A percentile compares a stretch with the other conserved stretches of the same genome.
Evolutionary conservation across 108 stramenopile genomes (phyloP).

Genomic region (Cyclostephanos tholiformis): DNA sequence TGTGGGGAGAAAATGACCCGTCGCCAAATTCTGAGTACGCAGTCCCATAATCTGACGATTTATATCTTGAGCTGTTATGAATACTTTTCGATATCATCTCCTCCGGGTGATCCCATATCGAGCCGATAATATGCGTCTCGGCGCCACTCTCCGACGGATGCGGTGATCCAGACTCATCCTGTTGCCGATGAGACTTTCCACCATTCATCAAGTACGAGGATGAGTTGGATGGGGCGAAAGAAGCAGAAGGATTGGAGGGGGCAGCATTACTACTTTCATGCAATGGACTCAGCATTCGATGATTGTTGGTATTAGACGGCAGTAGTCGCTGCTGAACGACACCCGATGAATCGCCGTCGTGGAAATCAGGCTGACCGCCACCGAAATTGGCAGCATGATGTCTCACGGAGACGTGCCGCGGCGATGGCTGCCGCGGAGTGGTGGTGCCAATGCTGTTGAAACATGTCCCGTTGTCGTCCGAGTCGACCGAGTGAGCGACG

Average conservation of each 20-base stretch:
- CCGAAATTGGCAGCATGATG: background rate
- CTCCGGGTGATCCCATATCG: constrained; percentile 29
- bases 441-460: constrained; percentile 49
- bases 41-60: constrained; percentile 46
- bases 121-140: background rate
- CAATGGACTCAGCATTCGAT: background rate
- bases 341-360: background rate
- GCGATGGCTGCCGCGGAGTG: constrained; percentile 30
- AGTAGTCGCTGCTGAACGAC: background rate
- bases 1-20: constrained; percentile 80
- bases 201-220: background rate
- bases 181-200: background rate
- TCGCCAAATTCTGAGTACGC: constrained; percentile 82
- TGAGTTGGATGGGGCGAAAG: background rate
- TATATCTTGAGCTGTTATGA: constrained; percentile 1
- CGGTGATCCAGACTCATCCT: constrained; percentile 3
- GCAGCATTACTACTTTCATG: constrained; percentile 9
- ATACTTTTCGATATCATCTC: constrained; percentile 7
- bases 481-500: constrained; percentile 30
- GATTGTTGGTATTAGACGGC: background rate
- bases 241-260: constrained; percentile 8
- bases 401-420: constrained; percentile 5
- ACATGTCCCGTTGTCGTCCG: constrained; percentile 44
- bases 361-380: constrained; percentile 1
- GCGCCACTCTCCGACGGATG: background rate